These are phyloP conservation scores for Xylariaceae sp. DNA, from an alignment of 2,329 filamentous ascomycete species.

Conservation along the genomic window DNA sequence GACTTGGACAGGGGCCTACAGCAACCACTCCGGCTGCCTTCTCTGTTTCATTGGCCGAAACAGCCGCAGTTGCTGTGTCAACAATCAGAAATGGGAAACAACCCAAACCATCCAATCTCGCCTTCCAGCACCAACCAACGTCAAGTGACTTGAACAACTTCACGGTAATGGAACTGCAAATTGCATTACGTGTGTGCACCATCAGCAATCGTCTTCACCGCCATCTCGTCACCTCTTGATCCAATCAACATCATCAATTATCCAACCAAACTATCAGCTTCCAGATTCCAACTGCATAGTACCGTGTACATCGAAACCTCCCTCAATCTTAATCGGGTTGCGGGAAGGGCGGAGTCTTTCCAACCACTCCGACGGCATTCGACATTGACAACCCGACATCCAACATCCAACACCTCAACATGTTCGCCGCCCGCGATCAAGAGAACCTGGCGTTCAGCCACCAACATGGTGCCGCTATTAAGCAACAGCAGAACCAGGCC, in stretches of 20 bases:
- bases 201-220: no score
- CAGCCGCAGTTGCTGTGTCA: constrained; percentile 17
- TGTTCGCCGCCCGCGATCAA: constrained; percentile 79
- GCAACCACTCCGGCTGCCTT: background rate
- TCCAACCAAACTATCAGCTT: background rate
- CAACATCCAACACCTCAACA: constrained; percentile 36
- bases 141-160: background rate
- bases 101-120: constrained; percentile 16
- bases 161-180: constrained; percentile 6
- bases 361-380: constrained; percentile 1
- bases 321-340: constrained; percentile 1
- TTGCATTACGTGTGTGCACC: no score
- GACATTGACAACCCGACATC: constrained; percentile 5
- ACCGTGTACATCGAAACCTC: background rate
- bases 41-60: no score
- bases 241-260: background rate
- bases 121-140: constrained; percentile 4
- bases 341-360: background rate
- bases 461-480: constrained; percentile 66
- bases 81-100: constrained; percentile 8
- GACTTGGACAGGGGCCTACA: no score
- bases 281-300: background rate
- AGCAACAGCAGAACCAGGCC: constrained; percentile 59
- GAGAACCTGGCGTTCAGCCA: constrained; percentile 80
- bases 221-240: background rate